Evolutionary conservation across 2,329 filamentous ascomycete genomes (phyloP), one percentile per base, ranked within the genome.

Genomic region (Ciborinia camelliae): DNA sequence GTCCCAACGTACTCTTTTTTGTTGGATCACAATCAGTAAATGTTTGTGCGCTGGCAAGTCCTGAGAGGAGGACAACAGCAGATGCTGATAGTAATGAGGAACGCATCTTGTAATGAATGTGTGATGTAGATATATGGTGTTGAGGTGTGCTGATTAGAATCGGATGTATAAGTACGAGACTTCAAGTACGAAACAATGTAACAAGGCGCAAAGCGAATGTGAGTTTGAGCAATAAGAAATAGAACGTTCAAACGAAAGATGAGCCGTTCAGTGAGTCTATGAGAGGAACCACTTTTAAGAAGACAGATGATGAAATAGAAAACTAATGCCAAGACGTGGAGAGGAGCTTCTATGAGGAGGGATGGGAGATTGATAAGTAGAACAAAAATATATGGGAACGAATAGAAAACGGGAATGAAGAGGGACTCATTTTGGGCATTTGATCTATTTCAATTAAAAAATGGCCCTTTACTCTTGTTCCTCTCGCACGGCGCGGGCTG

Each of bases 81-180:
- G 70, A 64, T 20, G 65, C 62, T 37, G 70, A 65, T 28, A 71
- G 63, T 52, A 68, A 43, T 23, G 65, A 65, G 9, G 69, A 68
- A 57, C 62, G 71, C 71, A 74, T 73, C 1, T 60, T 71, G 69
- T 39, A 32, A 48, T 41, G 12, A 32, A 48, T 41, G 12, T 47
- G 18, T 47, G 57, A 48, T 28, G 9, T 39, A 23, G 37, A 26
- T 48, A 43, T n/a, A 26, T 62, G 6, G 54, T 35, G 50, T 26
- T 26, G 20, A 35, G 41, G 15, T 47, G 14, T 18, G 41, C 41
- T 47, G 55, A 35, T 58, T 23, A 45, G 20, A 47, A 28, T 35
- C 12, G n/a, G 35, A 35, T 12, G 41, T 35, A 47, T 23, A 35
- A 35, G 55, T 58, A 47, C 41, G 26, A 50, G 47, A 61, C 58